Percentiles rank a stretch among this genome's conserved stretches.
phyloP scores from a whole-genome alignment of 495 filamentous ascomycete genomes.

The Mycothermus thermophilus region DNA sequence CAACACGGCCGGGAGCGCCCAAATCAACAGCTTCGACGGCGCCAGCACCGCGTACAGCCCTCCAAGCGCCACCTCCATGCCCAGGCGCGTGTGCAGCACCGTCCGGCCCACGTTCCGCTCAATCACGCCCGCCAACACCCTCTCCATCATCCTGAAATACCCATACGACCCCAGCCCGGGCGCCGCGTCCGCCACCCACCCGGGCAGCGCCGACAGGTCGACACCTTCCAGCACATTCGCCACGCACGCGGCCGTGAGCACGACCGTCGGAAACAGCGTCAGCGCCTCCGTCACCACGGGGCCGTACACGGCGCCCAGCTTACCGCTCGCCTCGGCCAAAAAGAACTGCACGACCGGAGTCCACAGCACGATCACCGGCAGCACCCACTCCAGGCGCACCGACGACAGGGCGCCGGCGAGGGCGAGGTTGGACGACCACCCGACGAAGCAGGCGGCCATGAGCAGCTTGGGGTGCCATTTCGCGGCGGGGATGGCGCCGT shows the following conservation, averaged over 20 bases:
- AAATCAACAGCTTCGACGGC: constrained; percentile 51
- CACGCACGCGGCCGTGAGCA: constrained; percentile 50
- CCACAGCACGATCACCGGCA: constrained; percentile 62
- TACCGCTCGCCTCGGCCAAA: constrained; percentile 47
- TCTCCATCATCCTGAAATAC: constrained; percentile 48
- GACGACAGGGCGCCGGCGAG: constrained; percentile 26
- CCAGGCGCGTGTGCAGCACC: constrained; percentile 52
- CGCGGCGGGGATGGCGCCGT: constrained; percentile 62
- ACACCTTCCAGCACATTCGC: constrained; percentile 47
- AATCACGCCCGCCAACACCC: constrained; percentile 34
- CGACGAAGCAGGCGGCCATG: constrained; percentile 44
- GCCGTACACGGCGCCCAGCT: constrained; percentile 52
- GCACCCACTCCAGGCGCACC: constrained; percentile 51
- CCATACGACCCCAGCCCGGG: constrained; percentile 49
- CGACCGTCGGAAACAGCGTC: constrained; percentile 59
- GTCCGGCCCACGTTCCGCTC: constrained; percentile 45
- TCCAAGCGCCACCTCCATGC: constrained; percentile 53
- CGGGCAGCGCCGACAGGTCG: constrained; percentile 43
- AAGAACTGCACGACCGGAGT: constrained; percentile 58
- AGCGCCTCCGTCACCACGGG: constrained; percentile 60
- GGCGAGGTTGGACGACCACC: constrained; percentile 45
- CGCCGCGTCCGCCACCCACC: constrained; percentile 39
- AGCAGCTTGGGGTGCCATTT: constrained; percentile 57
- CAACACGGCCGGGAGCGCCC: constrained; percentile 53
- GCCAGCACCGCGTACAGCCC: constrained; percentile 47